These are phyloP conservation scores for Beverwykella pulmonaria DNA, from an alignment of 495 filamentous ascomycete genomes.

Conservation along the genomic window DNA sequence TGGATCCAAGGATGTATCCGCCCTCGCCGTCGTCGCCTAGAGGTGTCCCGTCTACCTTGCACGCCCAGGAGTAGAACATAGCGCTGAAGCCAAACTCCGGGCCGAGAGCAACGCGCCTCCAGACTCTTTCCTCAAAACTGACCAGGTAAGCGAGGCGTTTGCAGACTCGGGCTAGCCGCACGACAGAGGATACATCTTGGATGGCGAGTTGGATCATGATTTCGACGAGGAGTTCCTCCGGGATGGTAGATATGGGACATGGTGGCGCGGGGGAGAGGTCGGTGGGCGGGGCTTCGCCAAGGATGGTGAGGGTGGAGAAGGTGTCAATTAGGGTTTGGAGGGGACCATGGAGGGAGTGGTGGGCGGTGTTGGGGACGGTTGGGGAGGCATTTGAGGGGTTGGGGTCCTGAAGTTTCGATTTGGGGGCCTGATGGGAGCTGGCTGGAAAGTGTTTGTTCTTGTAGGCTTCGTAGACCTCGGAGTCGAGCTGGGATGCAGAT, in stretches of 20 bases:
- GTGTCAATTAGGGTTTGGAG: conserved; percentile 71
- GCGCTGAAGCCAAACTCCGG: conserved; percentile 73
- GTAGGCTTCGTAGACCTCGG: conserved; percentile 80
- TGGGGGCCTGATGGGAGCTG: conserved; percentile 58
- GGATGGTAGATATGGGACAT: conserved; percentile 76
- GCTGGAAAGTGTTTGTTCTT: conserved; percentile 85
- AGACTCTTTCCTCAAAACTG: conserved; percentile 82
- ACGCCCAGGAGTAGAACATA: conserved; percentile 82
- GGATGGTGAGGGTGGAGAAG: conserved; percentile 70
- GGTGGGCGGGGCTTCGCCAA: conserved; percentile 56
- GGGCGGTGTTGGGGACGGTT: conserved; percentile 57
- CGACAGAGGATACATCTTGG: conserved; percentile 76
- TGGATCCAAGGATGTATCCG: conserved; percentile 17
- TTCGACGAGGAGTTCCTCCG: conserved; percentile 79
- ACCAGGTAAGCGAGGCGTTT: conserved; percentile 85
- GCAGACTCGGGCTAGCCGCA: conserved; percentile 80
- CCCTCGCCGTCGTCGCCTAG: conserved; percentile 37
- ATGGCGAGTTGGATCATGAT: conserved; percentile 71
- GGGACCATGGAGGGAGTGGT: conserved; percentile 62
- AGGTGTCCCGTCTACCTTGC: conserved; percentile 52
- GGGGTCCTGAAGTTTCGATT: conserved; percentile 46
- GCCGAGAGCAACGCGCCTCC: conserved; percentile 74
- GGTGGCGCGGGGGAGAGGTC: conserved; percentile 70
- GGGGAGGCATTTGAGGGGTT: conserved; percentile 59
- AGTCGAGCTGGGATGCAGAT: conserved; percentile 66